phyloP scores from a whole-genome alignment of 129 eudicot genomes.

The Centaurea solstitialis region DNA sequence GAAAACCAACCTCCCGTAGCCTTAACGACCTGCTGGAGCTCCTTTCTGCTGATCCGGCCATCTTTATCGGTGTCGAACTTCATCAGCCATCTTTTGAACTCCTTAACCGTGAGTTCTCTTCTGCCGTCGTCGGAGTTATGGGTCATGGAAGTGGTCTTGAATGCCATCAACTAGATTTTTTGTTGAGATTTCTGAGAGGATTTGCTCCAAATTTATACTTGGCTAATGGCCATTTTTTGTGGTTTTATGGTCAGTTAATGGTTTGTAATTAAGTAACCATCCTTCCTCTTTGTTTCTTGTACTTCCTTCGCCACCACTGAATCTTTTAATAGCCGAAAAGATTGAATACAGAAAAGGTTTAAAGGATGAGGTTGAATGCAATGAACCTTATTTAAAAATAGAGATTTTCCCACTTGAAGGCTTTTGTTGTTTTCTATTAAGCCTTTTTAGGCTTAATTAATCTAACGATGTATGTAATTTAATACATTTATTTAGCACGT shows the following conservation, averaged over 20 bases:
- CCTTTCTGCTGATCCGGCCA: constrained; percentile 38
- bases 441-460: background rate
- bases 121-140: constrained; percentile 32
- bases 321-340: constrained; percentile 32
- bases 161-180: constrained; percentile 30
- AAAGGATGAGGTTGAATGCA: constrained; percentile 12
- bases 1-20: constrained; percentile 52
- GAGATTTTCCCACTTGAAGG: background rate
- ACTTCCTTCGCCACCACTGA: constrained; percentile 3
- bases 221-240: background rate
- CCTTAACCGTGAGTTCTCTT: constrained; percentile 43
- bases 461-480: background rate
- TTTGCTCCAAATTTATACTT: background rate
- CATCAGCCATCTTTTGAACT: constrained; percentile 50
- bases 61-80: constrained; percentile 40
- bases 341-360: constrained; percentile 19
- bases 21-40: constrained; percentile 36
- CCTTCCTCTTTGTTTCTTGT: background rate
- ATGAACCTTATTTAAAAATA: constrained; percentile 6
- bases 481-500: background rate
- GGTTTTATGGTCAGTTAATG: background rate
- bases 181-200: constrained; percentile 2
- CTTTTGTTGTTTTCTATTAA: background rate
- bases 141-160: constrained; percentile 17
- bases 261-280: background rate